Conservation (phyloP, 1,284 basidiomycete genomes). For the Somion occarium region DNA sequence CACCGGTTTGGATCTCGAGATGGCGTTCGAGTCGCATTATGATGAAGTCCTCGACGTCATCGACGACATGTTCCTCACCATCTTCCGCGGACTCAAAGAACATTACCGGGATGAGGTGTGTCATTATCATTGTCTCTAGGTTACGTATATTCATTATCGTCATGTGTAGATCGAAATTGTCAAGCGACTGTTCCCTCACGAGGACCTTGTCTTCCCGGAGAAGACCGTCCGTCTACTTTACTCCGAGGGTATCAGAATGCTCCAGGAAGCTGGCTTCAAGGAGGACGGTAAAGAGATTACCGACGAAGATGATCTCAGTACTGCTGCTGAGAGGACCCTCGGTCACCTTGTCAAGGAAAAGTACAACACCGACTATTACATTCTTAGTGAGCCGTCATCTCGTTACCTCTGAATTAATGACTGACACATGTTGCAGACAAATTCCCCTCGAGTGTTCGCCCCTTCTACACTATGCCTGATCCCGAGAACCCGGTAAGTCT, state of each 20-base stretch:
- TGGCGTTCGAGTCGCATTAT: slow-evolving; percentile 69
- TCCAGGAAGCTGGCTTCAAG: slow-evolving; percentile 41
- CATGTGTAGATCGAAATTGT: slow-evolving; percentile 44
- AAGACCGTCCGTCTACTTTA: slow-evolving; percentile 49
- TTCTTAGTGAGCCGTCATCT: slow-evolving; percentile 32
- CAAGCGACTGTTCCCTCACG: slow-evolving; percentile 53
- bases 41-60: slow-evolving; percentile 44
- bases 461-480: slow-evolving; percentile 73
- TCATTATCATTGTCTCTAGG: not conserved
- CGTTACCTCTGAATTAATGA: not conserved
- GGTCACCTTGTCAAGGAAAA: slow-evolving; percentile 61
- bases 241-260: slow-evolving; percentile 55
- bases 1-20: slow-evolving; percentile 69
- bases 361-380: slow-evolving; percentile 67
- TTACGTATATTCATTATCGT: not conserved
- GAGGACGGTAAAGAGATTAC: slow-evolving; percentile 47
- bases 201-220: slow-evolving; percentile 44
- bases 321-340: slow-evolving; percentile 53
- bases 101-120: slow-evolving; percentile 32
- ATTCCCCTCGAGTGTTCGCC: slow-evolving; percentile 58
- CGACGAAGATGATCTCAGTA: slow-evolving; percentile 39
- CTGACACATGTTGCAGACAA: slow-evolving; percentile 37
- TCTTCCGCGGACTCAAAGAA: slow-evolving; percentile 33
- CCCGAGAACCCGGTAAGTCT: slow-evolving; percentile 40
- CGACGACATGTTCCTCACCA: slow-evolving; percentile 34